Evolutionary conservation across 768 basidiomycete genomes (phyloP).

Genomic region (Tylopilus sp.): DNA sequence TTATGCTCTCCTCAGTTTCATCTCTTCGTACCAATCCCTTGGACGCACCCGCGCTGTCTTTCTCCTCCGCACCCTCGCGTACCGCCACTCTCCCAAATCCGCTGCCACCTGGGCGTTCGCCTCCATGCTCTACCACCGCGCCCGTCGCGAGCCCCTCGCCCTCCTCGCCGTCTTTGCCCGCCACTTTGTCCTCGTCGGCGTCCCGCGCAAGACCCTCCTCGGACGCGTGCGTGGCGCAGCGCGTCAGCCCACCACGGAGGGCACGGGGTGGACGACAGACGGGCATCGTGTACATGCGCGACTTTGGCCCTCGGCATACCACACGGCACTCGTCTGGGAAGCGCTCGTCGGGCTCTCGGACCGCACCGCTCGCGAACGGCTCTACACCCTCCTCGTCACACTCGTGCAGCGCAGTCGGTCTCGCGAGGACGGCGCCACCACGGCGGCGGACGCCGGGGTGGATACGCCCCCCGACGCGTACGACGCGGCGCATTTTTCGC

Average conservation of each 20-base stretch:
- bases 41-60: conserved; percentile 17
- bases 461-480: conserved; percentile 21
- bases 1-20: conserved; percentile 14
- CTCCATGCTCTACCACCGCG: conserved; percentile 29
- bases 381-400: conserved; percentile 46
- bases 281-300: conserved; percentile 11
- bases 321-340: conserved; percentile 36
- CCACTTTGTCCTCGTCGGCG: conserved; percentile 49
- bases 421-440: not conserved
- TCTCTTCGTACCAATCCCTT: conserved; percentile 21
- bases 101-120: conserved; percentile 26
- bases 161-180: conserved; percentile 43
- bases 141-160: conserved; percentile 12
- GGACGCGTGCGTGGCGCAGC: conserved; percentile 13
- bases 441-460: too few species aligned
- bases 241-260: conserved; percentile 4
- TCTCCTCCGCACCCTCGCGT: conserved; percentile 20
- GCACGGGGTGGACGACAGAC: not conserved
- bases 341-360: conserved; percentile 25
- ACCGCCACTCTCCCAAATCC: conserved; percentile 23
- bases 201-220: conserved; percentile 39
- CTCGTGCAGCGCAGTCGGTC: conserved; percentile 12
- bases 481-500: conserved; percentile 45
- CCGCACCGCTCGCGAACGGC: conserved; percentile 24
- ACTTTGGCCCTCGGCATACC: conserved; percentile 32